phyloP scores from a whole-genome alignment of 371 early-diverging fungal genomes.

The Astathelohania contejeani region DNA sequence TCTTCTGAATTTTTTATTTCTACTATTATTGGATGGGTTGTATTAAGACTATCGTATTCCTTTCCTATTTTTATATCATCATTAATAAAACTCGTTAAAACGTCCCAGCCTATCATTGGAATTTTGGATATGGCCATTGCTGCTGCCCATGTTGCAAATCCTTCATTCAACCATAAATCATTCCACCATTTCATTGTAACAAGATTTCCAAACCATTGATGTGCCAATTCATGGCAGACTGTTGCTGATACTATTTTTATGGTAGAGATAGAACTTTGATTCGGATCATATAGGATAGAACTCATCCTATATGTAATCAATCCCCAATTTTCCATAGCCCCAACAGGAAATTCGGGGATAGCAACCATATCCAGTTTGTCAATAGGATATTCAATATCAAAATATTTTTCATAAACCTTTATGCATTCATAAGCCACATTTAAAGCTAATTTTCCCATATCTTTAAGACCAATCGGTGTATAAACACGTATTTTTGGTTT shows the following conservation, averaged over 20 bases:
- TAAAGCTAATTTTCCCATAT: slow-evolving; percentile 63
- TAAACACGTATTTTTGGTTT: slow-evolving; percentile 59
- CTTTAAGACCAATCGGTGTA: slow-evolving; percentile 56
- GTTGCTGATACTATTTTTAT: slow-evolving; percentile 45
- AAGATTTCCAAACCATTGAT: slow-evolving; percentile 53
- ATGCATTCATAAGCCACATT: slow-evolving; percentile 59
- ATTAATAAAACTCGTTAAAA: slow-evolving; percentile 33
- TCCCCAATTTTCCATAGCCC: slow-evolving; percentile 53
- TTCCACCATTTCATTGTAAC: slow-evolving; percentile 52
- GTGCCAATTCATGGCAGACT: slow-evolving; percentile 51
- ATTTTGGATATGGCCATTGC: slow-evolving; percentile 26
- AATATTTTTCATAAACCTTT: slow-evolving; percentile 65
- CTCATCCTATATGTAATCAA: slow-evolving; percentile 45
- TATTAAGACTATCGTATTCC: slow-evolving; percentile 29
- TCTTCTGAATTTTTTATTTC: slow-evolving; percentile 31
- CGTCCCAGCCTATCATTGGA: slow-evolving; percentile 33
- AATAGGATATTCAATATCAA: slow-evolving; percentile 64
- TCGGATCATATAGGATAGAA: slow-evolving; percentile 23
- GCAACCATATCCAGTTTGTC: slow-evolving; percentile 48
- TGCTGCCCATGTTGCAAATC: slow-evolving; percentile 52
- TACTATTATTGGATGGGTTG: slow-evolving; percentile 42
- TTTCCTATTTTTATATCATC: slow-evolving; percentile 33
- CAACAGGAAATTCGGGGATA: slow-evolving; percentile 47
- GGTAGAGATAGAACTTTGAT: slow-evolving; percentile 9
- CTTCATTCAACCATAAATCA: slow-evolving; percentile 53